These are phyloP conservation scores for Monosporozyma aerobia DNA, from an alignment of 805 yeast species.

Conservation along the genomic window DNA sequence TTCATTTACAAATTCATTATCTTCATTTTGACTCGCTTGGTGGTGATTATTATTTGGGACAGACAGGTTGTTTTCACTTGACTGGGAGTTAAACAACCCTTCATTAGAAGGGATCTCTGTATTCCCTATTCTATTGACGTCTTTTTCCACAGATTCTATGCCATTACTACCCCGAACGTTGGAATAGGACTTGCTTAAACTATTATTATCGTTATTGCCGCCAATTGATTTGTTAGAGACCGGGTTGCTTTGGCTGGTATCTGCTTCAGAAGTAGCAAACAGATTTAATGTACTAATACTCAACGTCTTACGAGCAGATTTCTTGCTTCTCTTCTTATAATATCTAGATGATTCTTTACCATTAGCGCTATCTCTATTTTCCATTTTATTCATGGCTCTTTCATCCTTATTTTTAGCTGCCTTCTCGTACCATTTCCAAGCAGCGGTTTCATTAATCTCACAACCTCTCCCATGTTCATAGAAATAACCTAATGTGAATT, in stretches of 20 bases:
- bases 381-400: conserved; percentile 37
- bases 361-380: conserved; percentile 2
- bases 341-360: background rate
- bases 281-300: conserved; percentile 19
- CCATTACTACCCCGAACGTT: background rate
- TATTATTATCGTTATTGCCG: background rate
- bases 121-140: background rate
- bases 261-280: conserved; percentile 5
- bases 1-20: no score
- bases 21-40: background rate
- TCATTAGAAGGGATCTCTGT: background rate
- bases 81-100: background rate
- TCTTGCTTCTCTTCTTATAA: conserved; percentile 8
- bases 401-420: conserved; percentile 59
- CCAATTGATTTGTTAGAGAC: background rate
- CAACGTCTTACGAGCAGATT: conserved; percentile 3
- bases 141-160: background rate
- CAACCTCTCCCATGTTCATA: conserved; percentile 86
- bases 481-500: conserved; percentile 74
- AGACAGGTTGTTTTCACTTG: background rate
- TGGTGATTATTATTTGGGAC: background rate
- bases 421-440: conserved; percentile 64
- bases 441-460: conserved; percentile 42
- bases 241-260: background rate
- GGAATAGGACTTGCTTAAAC: background rate